Evolutionary conservation across 805 yeast genomes (phyloP), one percentile per base, ranked within the genome.

Genomic region (Torulaspora maleeae): DNA sequence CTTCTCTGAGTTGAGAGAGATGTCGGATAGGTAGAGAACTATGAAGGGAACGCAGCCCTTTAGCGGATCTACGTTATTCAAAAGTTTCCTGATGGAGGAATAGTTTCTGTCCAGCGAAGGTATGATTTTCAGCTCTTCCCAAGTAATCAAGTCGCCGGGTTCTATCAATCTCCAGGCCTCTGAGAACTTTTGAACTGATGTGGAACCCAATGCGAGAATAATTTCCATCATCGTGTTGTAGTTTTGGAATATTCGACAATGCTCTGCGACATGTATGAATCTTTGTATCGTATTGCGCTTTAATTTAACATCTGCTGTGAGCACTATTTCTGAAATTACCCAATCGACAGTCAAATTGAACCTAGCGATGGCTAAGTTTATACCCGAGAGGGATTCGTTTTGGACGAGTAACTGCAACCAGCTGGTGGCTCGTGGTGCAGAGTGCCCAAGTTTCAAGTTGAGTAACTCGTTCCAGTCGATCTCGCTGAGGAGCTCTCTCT

Each of bases 391-490:
- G 27, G 68, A 61, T 54, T 70, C 69, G 54, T 78, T 76, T 61
- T 80, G 78, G 17, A 81, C 76, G 44, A 90, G 70, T 27, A 86
- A 73, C 50, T 80, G 83, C 22, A 89, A 68, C 99, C 99, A 93
- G 56, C 93, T 86, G 51, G 79, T 80, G 17, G 80, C 82, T 1
- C 89, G 83, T 1, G 74, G 76, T 38, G 84, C 63, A 28, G 80
- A 78, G 47, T 77, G 76, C 42, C 79, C 77, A 88, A 95, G 84
- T 39, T 79, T 75, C 50, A 86, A 68, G 50, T 87, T 90, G 35
- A 90, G 73, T 36, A 91, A 72, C 53, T 88, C 96, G 56, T 80
- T 82, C 97, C 98, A 91, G 63, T 91, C 97, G 32, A 93, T 76
- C 57, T 88, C 96, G 42, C 79, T 75, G 17, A 90, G 65, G 35